Base-by-base conservation (phyloP, 108 stramenopile species). In the Epipyxis sp. region DNA sequence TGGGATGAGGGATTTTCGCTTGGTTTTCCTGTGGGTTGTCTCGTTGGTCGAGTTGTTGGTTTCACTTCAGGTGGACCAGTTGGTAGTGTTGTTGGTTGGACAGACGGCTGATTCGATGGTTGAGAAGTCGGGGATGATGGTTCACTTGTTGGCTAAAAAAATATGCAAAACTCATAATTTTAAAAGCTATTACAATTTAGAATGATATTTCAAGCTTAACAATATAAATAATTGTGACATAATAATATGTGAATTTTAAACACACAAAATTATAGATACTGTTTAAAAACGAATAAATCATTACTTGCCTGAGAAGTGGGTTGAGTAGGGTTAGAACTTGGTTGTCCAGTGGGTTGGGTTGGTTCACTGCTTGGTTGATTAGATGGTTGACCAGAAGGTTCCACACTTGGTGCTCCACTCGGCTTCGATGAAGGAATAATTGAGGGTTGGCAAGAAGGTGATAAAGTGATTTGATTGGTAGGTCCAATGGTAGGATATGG, bases 331-430 rank as follows among this genome's bases (percentile, higher is more conserved):
- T 50, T 6, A 20, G 46, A 50, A 50, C 13, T 13, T 13, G 46
- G 46, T 50, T 50, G 46, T 13, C 46, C 46, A 50, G 13, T 50
- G 46, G 46, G 46, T 50, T 50, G 46, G 20, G 46, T 42, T 37
- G 71, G 71, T 37, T 39, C 13, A 39, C 42, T 43, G 6, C 42
- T 34, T 32, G 71, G 71, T 6, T 74, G 71, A 10, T 16, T 6
- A 27, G 34, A 30, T 6, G 71, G 71, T 37, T 74, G 71, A 34
- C 13, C 71, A 29, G 32, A 34, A 39, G 71, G 71, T 74, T 39
- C 50, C n/a, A 3, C 10, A 27, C 41, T 34, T 6, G 71, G 71
- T 42, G 40, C 42, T 3, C 32, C 34, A 32, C 41, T 54, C 13
- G 71, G 71, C 43, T 34, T 13, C n/a, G 41, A 29, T 10, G 71